phyloP scores from a whole-genome alignment of 306 rosid genomes.

The Malus sieversii region DNA sequence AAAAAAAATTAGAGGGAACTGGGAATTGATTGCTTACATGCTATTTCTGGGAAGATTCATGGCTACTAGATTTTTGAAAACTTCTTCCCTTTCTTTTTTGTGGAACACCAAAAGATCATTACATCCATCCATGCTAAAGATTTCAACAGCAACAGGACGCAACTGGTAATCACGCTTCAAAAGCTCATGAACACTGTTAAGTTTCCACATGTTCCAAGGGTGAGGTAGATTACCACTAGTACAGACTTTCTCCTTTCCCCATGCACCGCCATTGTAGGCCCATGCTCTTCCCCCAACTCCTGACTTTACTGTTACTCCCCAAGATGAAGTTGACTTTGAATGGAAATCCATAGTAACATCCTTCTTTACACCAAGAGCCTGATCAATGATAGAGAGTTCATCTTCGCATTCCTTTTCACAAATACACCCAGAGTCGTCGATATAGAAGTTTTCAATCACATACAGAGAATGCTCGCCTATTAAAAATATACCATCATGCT shows the following conservation, averaged over 20 bases:
- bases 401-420: slow-evolving; percentile 86
- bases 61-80: slow-evolving; percentile 80
- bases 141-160: slow-evolving; percentile 98
- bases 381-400: slow-evolving; percentile 93
- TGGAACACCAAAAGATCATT: slow-evolving; percentile 98
- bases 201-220: slow-evolving; percentile 98
- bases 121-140: slow-evolving; percentile 99
- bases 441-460: slow-evolving; percentile 90
- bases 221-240: slow-evolving; percentile 80
- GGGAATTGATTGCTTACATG: slow-evolving; percentile 54
- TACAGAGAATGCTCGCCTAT: slow-evolving; percentile 85
- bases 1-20: background rate
- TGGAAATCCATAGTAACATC: slow-evolving; percentile 71
- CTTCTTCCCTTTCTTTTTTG: slow-evolving; percentile 97
- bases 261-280: slow-evolving; percentile 99
- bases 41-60: slow-evolving; percentile 97
- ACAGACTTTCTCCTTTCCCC: slow-evolving; percentile 95
- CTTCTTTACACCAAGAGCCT: slow-evolving; percentile 95
- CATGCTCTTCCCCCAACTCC: slow-evolving; percentile 96
- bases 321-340: slow-evolving; percentile 72
- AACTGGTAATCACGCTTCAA: slow-evolving; percentile 98
- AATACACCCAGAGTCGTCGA: slow-evolving; percentile 78
- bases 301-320: slow-evolving; percentile 52
- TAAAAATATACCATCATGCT: slow-evolving; percentile 96
- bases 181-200: slow-evolving; percentile 95